A percentile compares a stretch with the other conserved stretches of the same genome.
These are phyloP conservation scores for Elsinoe batatas DNA, from an alignment of 2,329 filamentous ascomycete genomes.

Conservation along the genomic window DNA sequence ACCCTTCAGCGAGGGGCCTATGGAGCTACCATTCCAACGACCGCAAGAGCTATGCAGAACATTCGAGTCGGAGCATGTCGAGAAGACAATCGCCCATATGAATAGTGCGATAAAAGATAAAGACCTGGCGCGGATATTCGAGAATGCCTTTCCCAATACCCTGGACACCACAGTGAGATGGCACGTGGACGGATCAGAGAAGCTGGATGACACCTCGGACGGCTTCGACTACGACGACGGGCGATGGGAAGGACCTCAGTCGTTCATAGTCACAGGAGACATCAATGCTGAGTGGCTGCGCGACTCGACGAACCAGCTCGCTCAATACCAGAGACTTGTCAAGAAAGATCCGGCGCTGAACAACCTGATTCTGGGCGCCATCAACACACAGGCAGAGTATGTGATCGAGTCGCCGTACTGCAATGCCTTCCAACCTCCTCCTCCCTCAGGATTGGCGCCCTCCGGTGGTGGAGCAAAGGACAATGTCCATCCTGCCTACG, in stretches of 20 bases:
- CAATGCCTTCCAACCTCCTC: conserved; percentile 94
- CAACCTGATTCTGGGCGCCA: conserved; percentile 77
- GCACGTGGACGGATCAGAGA: conserved; percentile 57
- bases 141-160: conserved; percentile 89
- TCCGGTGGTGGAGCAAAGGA: conserved; percentile 76
- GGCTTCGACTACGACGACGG: conserved; percentile 38
- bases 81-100: conserved; percentile 76
- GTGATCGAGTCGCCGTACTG: conserved; percentile 93
- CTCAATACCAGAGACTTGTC: conserved; percentile 78
- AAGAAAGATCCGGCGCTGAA: conserved; percentile 70
- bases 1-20: conserved; percentile 69
- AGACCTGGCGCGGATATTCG: conserved; percentile 84
- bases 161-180: conserved; percentile 84
- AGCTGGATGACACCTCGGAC: conserved; percentile 31
- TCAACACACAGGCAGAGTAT: conserved; percentile 92
- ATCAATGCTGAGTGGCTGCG: conserved; percentile 90
- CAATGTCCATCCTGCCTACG: conserved; percentile 74
- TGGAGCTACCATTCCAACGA: conserved; percentile 75
- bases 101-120: conserved; percentile 70
- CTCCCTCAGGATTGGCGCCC: conserved; percentile 62
- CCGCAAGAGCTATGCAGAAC: conserved; percentile 75
- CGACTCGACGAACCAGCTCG: conserved; percentile 86
- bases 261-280: conserved; percentile 87
- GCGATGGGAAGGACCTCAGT: conserved; percentile 75
- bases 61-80: conserved; percentile 77